Evolutionary conservation across 1,139 yeast genomes (phyloP).

Genomic region (Scheffersomyces cryptocercus): DNA sequence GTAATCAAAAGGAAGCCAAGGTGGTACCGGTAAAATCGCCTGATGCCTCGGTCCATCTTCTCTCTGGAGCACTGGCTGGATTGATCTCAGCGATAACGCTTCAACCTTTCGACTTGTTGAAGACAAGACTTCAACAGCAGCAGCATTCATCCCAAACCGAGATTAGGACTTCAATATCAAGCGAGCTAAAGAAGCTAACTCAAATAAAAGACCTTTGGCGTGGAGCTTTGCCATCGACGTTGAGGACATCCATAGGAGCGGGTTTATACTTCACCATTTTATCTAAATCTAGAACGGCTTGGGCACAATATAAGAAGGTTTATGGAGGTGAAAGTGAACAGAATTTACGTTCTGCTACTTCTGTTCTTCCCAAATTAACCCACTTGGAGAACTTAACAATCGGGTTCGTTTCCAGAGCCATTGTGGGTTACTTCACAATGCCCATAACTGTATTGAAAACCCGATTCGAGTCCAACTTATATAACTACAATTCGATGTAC

Average conservation of each 20-base stretch:
- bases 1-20: too few species aligned
- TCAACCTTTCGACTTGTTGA: slow-evolving; percentile 88
- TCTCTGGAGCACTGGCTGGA: slow-evolving; percentile 89
- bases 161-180: slow-evolving; percentile 37
- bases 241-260: slow-evolving; percentile 89
- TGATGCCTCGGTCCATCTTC: slow-evolving; percentile 45
- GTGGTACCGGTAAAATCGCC: slow-evolving; percentile 6
- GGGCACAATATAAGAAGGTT: slow-evolving; percentile 40
- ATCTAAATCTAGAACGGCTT: slow-evolving; percentile 56
- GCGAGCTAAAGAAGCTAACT: slow-evolving; percentile 49
- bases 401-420: slow-evolving; percentile 79
- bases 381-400: slow-evolving; percentile 69
- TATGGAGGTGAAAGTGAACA: neutral
- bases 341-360: slow-evolving; percentile 15
- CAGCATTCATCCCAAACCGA: slow-evolving; percentile 28
- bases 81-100: slow-evolving; percentile 75
- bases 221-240: slow-evolving; percentile 88
- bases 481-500: slow-evolving; percentile 63
- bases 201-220: slow-evolving; percentile 73
- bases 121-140: slow-evolving; percentile 86
- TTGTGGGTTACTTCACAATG: slow-evolving; percentile 91
- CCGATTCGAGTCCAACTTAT: slow-evolving; percentile 78
- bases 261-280: slow-evolving; percentile 79
- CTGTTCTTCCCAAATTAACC: slow-evolving; percentile 67
- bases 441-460: slow-evolving; percentile 96